Evolutionary conservation across 148 eudicot genomes (phyloP), one percentile per base, ranked within the genome.

Genomic region (Salicornia ramosissima): DNA sequence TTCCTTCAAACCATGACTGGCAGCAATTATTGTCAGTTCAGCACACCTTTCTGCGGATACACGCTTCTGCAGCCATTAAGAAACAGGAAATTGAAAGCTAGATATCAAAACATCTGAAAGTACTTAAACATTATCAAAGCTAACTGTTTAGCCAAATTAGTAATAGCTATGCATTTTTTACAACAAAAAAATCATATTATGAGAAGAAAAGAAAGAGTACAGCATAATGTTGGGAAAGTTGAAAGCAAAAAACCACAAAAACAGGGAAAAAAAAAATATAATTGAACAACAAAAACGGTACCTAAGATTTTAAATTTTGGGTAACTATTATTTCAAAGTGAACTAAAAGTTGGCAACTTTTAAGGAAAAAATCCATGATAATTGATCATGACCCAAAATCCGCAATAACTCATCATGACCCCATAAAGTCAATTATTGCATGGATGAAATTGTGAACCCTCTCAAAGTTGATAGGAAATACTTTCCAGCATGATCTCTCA

Each of bases 1-100:
- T 82, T 94, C 98, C 83, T 94, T 94, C 74, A 93, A 77, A 69
- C 86, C 89, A 79, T 94, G 96, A 78, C 89, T 90, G 51, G 92
- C 96, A 74, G 98, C 97, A 73, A 90, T 74, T 71, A 88, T 80
- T 62, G 89, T 94, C 78, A 94, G 84, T 86, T 94, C 79, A 16
- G 92, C 96, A 82, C 98, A 94, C 77, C 97, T 85, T 84, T 94
- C 89, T 29, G 87, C 77, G 54, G 97, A 79, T 52, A 90, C 87
- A 21, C 97, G 91, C 57, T 86, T 88, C 97, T 94, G 88, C 63
- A 63, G 42, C 31, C 64, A 69, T 30, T 57, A 56, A 63, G 36
- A 76, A 33, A 40, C 40, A 71, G 8, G 40, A 26, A 16, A 24
- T 45, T 70, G 22, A 67, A 26, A 56, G 54, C 42, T 30, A 34